Conservation (phyloP, 345 rosid genomes). For the Streptanthus diversifolius region DNA sequence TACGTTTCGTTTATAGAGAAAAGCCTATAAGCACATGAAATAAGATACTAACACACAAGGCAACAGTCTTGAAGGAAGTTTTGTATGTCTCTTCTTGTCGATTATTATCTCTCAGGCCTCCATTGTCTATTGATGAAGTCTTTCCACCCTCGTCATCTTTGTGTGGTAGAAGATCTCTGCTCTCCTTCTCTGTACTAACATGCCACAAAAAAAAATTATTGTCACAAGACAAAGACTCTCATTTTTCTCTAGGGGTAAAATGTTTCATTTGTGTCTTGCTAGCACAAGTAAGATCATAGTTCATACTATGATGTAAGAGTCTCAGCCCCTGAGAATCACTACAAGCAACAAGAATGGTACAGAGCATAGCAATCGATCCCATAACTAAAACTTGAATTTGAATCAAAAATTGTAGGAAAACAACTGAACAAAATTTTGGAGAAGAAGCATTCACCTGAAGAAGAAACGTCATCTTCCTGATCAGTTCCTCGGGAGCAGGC, state of each 20-base stretch:
- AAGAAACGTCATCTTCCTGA: conserved; percentile 55
- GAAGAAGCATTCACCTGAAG: conserved; percentile 46
- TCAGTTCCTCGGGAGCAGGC: conserved; percentile 48
- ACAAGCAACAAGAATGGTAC: background rate
- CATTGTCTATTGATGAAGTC: conserved; percentile 29
- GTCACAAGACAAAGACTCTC: conserved; percentile 3
- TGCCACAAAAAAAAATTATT: conserved; percentile 19
- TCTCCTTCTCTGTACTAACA: conserved; percentile 49
- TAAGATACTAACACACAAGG: conserved; percentile 63
- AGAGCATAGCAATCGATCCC: background rate
- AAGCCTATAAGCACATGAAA: background rate
- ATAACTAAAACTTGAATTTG: background rate
- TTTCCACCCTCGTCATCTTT: conserved; percentile 27
- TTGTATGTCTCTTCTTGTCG: conserved; percentile 38
- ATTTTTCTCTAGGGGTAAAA: background rate
- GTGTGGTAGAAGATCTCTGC: conserved; percentile 30
- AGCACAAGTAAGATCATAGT: background rate
- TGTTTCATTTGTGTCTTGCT: background rate
- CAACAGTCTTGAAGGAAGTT: conserved; percentile 72
- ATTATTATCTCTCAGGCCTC: conserved; percentile 28
- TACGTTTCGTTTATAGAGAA: conserved; percentile 9
- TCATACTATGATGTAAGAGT: background rate
- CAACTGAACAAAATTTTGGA: background rate
- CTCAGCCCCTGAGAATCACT: background rate
- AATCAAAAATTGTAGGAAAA: background rate